These are phyloP conservation scores for Phytophthora boehmeriae DNA, from an alignment of 352 stramenopile genomes.

Conservation along the genomic window DNA sequence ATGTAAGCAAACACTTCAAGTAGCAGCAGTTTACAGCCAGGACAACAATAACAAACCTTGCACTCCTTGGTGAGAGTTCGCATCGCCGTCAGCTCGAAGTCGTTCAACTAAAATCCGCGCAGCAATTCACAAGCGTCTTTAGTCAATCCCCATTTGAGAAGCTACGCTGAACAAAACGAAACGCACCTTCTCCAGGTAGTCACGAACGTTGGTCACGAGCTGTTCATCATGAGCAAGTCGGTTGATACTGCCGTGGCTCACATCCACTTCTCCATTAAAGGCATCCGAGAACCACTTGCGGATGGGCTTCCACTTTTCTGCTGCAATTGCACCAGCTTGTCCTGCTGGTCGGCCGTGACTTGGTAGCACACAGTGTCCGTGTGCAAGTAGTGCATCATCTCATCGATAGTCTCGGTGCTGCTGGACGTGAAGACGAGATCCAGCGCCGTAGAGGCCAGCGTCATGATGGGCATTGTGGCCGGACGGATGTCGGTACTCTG, in stretches of 20 bases:
- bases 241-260: conserved; percentile 82
- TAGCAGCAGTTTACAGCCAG: neutral
- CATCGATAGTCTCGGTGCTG: conserved; percentile 60
- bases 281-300: conserved; percentile 83
- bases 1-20: conserved; percentile 5
- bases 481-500: conserved; percentile 78
- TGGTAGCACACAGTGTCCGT: conserved; percentile 91
- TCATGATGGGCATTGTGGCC: conserved; percentile 89
- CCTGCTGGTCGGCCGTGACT: conserved; percentile 79
- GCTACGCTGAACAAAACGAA: neutral
- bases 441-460: conserved; percentile 80
- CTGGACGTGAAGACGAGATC: conserved; percentile 69
- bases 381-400: conserved; percentile 89
- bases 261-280: conserved; percentile 81
- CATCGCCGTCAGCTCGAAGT: conserved; percentile 81
- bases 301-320: conserved; percentile 87
- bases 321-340: conserved; percentile 81
- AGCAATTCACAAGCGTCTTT: conserved; percentile 5
- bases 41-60: conserved; percentile 54
- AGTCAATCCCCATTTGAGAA: conserved; percentile 2
- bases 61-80: conserved; percentile 84
- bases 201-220: conserved; percentile 67
- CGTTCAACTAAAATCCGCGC: conserved; percentile 43
- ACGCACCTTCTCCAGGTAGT: conserved; percentile 61
- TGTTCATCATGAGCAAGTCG: conserved; percentile 63